Base-by-base conservation (phyloP, 2,329 filamentous ascomycete genomes). In the Paracamarosporium sp. region DNA sequence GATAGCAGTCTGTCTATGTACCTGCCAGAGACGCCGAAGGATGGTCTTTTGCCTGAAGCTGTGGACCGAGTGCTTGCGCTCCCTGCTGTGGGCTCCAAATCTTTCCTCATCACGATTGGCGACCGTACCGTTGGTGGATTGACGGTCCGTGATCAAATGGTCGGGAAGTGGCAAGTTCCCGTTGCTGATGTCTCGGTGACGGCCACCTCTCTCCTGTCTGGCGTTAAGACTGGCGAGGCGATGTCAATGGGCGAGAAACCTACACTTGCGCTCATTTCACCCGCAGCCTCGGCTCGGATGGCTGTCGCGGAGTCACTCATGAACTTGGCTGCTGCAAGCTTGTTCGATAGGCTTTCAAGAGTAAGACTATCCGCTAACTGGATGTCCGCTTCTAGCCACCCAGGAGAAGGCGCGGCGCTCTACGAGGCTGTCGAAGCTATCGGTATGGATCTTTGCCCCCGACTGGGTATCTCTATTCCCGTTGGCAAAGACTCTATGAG, bases 401-500 rank as follows among this genome's bases (percentile, higher is more conserved):
- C 91, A 22, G 95, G 95, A 45, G 95, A 99, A 78, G 93, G 92
- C 38, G 93, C 94, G 36, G 92, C 90, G 15, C 84, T 98, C 30
- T 98, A 97, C 71, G 92, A 97, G 76, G 95, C 93, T 28, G 95
- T 97, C 2, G 86, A 96, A 73, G 93, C 94, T 9, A 93, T 97
- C 56, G 93, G 93, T 47, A 90, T 97, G 86, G 90, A 96, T 46
- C 83, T 99, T 8, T 99, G 95, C 78, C 93, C 93, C 1, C 84
- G 90, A 67, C 84, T 98, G n/a, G 92, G 91, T 31, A 88, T 99
- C 60, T 92, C 90, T 56, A 98, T 99, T 58, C 95, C 95, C 4
- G 95, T 98, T 8, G 95, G 95, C 54, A 98, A 99, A 79, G 95
- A 99, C 76, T 98, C 94, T 0, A 97, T 96, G 78, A 97, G 93